Conservation (phyloP, 2,329 filamentous ascomycete genomes). For the Xenoacremonium recifei region DNA sequence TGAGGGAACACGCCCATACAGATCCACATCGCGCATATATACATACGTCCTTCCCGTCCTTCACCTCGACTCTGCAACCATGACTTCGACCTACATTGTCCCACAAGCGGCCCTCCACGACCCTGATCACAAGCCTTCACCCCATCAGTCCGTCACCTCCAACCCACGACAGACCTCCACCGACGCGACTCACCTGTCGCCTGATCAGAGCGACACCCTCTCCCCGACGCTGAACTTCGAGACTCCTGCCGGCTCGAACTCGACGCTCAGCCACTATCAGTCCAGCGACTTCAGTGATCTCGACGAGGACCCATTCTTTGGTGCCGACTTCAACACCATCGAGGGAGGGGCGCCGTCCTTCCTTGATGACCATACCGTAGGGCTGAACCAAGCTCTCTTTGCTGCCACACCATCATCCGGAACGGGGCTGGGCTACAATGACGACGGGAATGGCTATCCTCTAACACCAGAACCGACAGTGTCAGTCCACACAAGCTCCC, state of each 20-base stretch:
- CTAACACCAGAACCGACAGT: constrained; percentile 53
- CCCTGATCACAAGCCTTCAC: constrained; percentile 29
- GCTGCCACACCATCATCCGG: constrained; percentile 10
- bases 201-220: constrained; percentile 29
- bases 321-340: constrained; percentile 44
- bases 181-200: constrained; percentile 41
- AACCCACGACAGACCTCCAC: constrained; percentile 29
- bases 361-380: constrained; percentile 34
- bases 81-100: constrained; percentile 45
- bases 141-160: constrained; percentile 25
- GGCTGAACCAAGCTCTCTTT: constrained; percentile 19
- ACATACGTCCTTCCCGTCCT: constrained; percentile 25
- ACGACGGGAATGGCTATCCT: constrained; percentile 36
- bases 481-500: constrained; percentile 45
- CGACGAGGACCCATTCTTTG: constrained; percentile 51
- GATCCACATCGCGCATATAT: constrained; percentile 32
- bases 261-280: constrained; percentile 47
- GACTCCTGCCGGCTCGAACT: constrained; percentile 51
- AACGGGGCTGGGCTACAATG: constrained; percentile 17
- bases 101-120: constrained; percentile 40
- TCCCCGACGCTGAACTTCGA: constrained; percentile 32
- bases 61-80: constrained; percentile 28
- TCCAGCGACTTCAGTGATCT: constrained; percentile 49
- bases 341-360: constrained; percentile 45
- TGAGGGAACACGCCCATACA: constrained; percentile 23